Conservation (phyloP, 345 rosid species). For the Iberis pinnata region DNA sequence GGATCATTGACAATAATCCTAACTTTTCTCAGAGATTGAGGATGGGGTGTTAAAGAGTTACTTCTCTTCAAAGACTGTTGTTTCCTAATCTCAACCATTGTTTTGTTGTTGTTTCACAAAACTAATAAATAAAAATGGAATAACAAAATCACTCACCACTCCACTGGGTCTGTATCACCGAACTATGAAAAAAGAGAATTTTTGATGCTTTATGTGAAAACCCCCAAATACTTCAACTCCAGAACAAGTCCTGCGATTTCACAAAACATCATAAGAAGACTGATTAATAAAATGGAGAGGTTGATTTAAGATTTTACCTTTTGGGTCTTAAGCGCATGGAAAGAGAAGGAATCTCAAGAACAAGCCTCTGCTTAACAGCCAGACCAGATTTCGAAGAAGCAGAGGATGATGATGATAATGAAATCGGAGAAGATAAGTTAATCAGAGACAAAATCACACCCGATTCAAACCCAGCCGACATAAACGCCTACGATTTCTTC, state of each 20-base stretch:
- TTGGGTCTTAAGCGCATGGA: constrained; percentile 95
- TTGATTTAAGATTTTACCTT: constrained; percentile 34
- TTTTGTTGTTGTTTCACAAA: constrained; percentile 18
- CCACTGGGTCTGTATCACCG: constrained; percentile 36
- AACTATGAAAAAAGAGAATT: constrained; percentile 42
- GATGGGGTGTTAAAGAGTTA: not conserved
- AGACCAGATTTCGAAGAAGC: constrained; percentile 13
- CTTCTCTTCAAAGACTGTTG: constrained; percentile 27
- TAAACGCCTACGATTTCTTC: constrained; percentile 42
- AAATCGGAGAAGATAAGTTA: constrained; percentile 41
- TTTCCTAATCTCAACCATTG: constrained; percentile 33
- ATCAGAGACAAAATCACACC: constrained; percentile 63
- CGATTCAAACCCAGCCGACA: constrained; percentile 82
- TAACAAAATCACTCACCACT: constrained; percentile 7
- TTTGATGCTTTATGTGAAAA: constrained; percentile 59
- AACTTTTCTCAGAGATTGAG: constrained; percentile 42
- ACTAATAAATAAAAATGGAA: constrained; percentile 17
- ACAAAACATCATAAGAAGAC: not conserved
- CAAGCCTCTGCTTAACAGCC: constrained; percentile 43
- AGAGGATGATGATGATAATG: constrained; percentile 13
- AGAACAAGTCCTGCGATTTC: constrained; percentile 65
- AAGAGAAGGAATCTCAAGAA: constrained; percentile 42
- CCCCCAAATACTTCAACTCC: constrained; percentile 67
- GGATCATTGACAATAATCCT: constrained; percentile 70
- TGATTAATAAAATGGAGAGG: too few species aligned